Evolutionary conservation across 1,284 basidiomycete genomes (phyloP), one percentile per base, ranked within the genome.

Genomic region (Gomphus bonarii): DNA sequence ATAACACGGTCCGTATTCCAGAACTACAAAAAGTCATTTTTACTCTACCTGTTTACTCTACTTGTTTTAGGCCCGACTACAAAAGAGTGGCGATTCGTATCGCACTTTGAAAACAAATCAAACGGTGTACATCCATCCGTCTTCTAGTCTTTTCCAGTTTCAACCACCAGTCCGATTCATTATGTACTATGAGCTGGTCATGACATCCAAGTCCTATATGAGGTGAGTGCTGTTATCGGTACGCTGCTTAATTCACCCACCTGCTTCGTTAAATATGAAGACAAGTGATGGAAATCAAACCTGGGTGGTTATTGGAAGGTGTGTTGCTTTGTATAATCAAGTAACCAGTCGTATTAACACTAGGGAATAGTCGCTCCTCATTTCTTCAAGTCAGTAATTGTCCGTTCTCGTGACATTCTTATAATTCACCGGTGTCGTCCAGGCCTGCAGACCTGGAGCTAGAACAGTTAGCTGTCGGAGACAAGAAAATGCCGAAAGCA

Each of bases 271-370:
- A 64, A 78, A n/a, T 72, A 64, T 73, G 72, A 67, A 85, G 92
- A 58, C 94, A 97, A 78, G 81, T 94, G 44, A 98, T 98, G 93
- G 93, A 97, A 66, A 97, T 99, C 68, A 95, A 97, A 67, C 88
- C 94, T 0, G 72, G 82, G 44, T 98, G 95, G 95, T 70, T 99
- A 49, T 70, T 97, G 53, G 94, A 98, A 79, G 88, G 90, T 86
- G 57, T 62, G 81, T 73, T 3, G 6, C 35, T 11, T 51, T 1
- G 57, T 16, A 33, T 55, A 49, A 28, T 58, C 46, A 48, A n/a
- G n/a, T 5, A 9, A 33, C 43, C 6, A 47, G 40, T 46, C n/a
- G n/a, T n/a, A 55, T 33, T 43, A 35, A 61, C 46, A 33, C 11
- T 22, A 55, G 60, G n/a, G 18, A 58, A 28, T 64, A 91, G 91